Percentiles rank a stretch among this genome's conserved stretches.
Evolutionary conservation across 1,284 basidiomycete species (phyloP).

Genomic region (Puccinia triticina): DNA sequence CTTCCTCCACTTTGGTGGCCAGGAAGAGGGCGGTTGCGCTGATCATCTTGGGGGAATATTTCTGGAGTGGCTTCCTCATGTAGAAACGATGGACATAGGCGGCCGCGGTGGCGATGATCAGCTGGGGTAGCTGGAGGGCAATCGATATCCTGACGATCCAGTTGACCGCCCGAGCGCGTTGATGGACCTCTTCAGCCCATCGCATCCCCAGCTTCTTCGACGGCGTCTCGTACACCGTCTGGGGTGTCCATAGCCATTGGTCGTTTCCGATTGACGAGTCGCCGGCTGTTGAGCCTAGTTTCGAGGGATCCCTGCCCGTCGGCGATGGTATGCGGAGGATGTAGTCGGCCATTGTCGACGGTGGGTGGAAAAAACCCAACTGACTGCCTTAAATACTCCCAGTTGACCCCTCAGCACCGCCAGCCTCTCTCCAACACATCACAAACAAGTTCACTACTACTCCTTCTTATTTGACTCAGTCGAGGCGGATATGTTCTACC

Average conservation of each 20-base stretch:
- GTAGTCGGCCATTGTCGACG: constrained; percentile 34
- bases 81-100: constrained; percentile 58
- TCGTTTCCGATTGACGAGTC: constrained; percentile 26
- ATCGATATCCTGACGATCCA: constrained; percentile 32
- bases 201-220: constrained; percentile 29
- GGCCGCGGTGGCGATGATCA: constrained; percentile 55
- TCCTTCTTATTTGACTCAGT: too few relatives aligned
- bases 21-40: constrained; percentile 56
- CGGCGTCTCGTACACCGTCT: constrained; percentile 5
- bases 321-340: constrained; percentile 30
- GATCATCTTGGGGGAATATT: constrained; percentile 53
- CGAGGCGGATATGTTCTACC: too few relatives aligned
- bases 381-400: neutral
- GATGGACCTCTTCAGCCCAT: constrained; percentile 24
- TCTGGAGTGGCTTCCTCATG: constrained; percentile 56
- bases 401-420: too few relatives aligned
- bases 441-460: too few relatives aligned
- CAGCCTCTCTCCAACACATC: too few relatives aligned
- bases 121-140: constrained; percentile 48
- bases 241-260: constrained; percentile 47
- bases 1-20: constrained; percentile 57
- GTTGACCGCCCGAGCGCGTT: constrained; percentile 27
- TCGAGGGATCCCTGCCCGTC: neutral
- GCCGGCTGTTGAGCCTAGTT: constrained; percentile 29
- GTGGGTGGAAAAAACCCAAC: neutral